Percentiles rank a stretch among this genome's conserved stretches.
Evolutionary conservation across 345 rosid genomes (phyloP).

Genomic region (Bruguiera sexangula): DNA sequence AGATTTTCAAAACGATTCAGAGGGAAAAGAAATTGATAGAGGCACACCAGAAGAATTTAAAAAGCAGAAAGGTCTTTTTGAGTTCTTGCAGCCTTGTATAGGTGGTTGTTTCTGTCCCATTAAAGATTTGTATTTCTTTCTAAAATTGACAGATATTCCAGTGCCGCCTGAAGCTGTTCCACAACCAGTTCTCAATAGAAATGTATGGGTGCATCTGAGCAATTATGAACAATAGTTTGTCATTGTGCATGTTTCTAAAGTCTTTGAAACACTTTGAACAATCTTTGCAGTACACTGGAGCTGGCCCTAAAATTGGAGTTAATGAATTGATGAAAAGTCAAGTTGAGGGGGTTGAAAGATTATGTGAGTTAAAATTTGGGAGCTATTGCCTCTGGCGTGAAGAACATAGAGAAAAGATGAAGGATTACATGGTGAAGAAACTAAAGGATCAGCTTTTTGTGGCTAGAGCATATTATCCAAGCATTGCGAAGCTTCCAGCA

Average conservation of each 20-base stretch:
- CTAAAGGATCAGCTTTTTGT: slow-evolving; percentile 88
- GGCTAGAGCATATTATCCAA: slow-evolving; percentile 94
- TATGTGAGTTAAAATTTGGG: slow-evolving; percentile 76
- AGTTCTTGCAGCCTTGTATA: slow-evolving; percentile 1
- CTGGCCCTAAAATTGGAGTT: slow-evolving; percentile 16
- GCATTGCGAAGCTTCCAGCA: slow-evolving; percentile 80
- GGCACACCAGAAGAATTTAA: slow-evolving; percentile 17
- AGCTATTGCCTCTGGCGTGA: slow-evolving; percentile 94
- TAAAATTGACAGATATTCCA: slow-evolving; percentile 31
- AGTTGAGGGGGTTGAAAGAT: slow-evolving; percentile 43
- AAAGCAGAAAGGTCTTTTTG: slow-evolving; percentile 33
- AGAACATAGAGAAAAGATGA: slow-evolving; percentile 77
- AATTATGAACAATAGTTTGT: slow-evolving; percentile 3
- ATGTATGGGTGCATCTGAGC: slow-evolving; percentile 38
- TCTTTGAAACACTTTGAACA: slow-evolving; percentile 13
- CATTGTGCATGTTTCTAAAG: slow-evolving; percentile 7
- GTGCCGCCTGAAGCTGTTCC: slow-evolving; percentile 20
- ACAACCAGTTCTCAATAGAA: slow-evolving; percentile 24
- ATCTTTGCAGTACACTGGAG: slow-evolving; percentile 41
- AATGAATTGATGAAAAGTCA: slow-evolving; percentile 19
- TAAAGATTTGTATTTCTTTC: slow-evolving; percentile 12
- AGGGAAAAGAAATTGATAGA: slow-evolving; percentile 26
- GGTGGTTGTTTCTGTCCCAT: not conserved
- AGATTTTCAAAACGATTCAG: slow-evolving; percentile 25
- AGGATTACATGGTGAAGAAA: slow-evolving; percentile 76